Evolutionary conservation across 495 filamentous ascomycete species (phyloP).

Genomic region (Penicilliopsis zonata): DNA sequence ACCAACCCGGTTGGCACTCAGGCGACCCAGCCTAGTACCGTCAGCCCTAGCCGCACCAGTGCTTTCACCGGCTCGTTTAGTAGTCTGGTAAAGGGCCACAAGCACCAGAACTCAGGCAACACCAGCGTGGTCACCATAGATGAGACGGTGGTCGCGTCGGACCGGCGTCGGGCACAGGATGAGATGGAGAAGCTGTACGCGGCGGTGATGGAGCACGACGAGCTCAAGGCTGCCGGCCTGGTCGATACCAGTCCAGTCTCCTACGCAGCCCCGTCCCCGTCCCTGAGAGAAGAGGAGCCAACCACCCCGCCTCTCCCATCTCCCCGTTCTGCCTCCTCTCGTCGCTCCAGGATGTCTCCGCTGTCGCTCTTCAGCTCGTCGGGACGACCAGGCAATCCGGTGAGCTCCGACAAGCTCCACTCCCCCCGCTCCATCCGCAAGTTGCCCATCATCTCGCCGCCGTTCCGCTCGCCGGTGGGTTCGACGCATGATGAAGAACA

Average conservation of each 20-base stretch:
- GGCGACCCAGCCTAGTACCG: slow-evolving; percentile 24
- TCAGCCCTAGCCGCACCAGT: slow-evolving; percentile 25
- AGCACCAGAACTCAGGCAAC: slow-evolving; percentile 27
- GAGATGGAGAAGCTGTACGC: slow-evolving; percentile 86
- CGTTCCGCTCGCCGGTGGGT: slow-evolving; percentile 39
- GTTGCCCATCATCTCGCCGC: slow-evolving; percentile 48
- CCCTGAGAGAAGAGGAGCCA: slow-evolving; percentile 9
- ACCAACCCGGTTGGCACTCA: slow-evolving; percentile 34
- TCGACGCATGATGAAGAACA: slow-evolving; percentile 26
- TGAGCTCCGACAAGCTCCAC: slow-evolving; percentile 33
- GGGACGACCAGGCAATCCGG: slow-evolving; percentile 47
- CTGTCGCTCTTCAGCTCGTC: slow-evolving; percentile 44
- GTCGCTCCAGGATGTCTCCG: slow-evolving; percentile 33
- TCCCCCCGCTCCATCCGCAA: slow-evolving; percentile 42
- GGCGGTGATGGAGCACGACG: slow-evolving; percentile 83
- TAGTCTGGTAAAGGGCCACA: slow-evolving; percentile 20
- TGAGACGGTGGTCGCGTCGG: slow-evolving; percentile 56
- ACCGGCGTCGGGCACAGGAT: slow-evolving; percentile 58
- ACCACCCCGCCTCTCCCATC: slow-evolving; percentile 12
- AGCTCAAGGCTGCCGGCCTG: slow-evolving; percentile 40
- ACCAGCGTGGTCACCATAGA: slow-evolving; percentile 55
- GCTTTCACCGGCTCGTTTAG: slow-evolving; percentile 30
- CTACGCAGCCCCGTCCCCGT: slow-evolving; percentile 25
- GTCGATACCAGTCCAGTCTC: slow-evolving; percentile 16
- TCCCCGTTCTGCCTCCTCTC: slow-evolving; percentile 22